phyloP scores from a whole-genome alignment of 2,329 filamentous ascomycete genomes.

The Cladosporium phlei region DNA sequence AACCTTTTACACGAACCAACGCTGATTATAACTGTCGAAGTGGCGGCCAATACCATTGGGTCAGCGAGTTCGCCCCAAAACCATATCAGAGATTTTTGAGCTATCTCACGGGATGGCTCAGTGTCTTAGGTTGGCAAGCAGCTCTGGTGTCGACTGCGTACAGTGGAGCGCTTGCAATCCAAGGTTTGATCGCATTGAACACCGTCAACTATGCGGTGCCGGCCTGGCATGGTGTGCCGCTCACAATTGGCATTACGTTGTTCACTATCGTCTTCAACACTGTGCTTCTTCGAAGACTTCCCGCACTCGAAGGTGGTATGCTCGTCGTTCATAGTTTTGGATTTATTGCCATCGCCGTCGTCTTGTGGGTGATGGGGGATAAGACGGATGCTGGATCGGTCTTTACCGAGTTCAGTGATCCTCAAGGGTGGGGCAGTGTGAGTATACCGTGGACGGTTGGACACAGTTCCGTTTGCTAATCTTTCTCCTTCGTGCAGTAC shows the following conservation, averaged over 20 bases:
- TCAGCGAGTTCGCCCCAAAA: conserved; percentile 29
- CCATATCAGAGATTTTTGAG: conserved; percentile 24
- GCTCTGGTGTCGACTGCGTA: not conserved
- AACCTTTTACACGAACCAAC: too few relatives aligned
- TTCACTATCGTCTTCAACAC: conserved; percentile 19
- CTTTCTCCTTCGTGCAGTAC: not conserved
- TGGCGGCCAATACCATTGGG: conserved; percentile 30
- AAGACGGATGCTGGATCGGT: conserved; percentile 25
- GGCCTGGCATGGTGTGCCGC: conserved; percentile 41
- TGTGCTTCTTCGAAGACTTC: conserved; percentile 14
- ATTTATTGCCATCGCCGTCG: conserved; percentile 17
- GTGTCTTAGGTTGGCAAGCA: conserved; percentile 15
- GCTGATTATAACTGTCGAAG: too few relatives aligned
- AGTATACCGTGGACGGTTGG: not conserved
- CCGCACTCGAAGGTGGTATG: conserved; percentile 16
- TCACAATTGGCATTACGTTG: conserved; percentile 19
- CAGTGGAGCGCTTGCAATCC: not conserved
- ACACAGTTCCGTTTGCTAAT: too few relatives aligned
- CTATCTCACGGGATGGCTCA: conserved; percentile 31
- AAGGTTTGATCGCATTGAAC: conserved; percentile 39
- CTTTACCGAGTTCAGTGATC: conserved; percentile 32
- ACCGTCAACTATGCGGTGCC: conserved; percentile 34
- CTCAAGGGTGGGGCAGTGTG: conserved; percentile 35
- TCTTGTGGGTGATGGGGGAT: conserved; percentile 17
- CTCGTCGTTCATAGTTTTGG: conserved; percentile 16